These are phyloP conservation scores for Mucor sp. DNA, from an alignment of 371 early-diverging fungal genomes.

Conservation along the genomic window DNA sequence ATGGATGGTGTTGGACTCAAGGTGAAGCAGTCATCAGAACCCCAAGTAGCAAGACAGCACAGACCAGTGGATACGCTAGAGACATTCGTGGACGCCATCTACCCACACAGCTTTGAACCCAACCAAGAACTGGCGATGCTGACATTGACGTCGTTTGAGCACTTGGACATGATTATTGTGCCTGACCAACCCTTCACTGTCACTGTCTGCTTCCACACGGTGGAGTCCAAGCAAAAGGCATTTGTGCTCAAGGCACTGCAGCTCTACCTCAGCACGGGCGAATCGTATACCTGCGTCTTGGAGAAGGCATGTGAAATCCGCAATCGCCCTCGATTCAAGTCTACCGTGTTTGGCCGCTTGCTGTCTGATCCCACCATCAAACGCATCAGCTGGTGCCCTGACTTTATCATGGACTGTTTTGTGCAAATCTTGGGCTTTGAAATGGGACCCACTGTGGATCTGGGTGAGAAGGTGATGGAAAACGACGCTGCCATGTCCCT, in stretches of 20 bases:
- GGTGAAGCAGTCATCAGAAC: background rate
- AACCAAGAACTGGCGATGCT: background rate
- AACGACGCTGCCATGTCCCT: background rate
- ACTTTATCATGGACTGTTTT: slow-evolving; percentile 9
- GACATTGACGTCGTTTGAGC: slow-evolving; percentile 9
- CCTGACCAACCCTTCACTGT: slow-evolving; percentile 7
- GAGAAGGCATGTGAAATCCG: slow-evolving; percentile 22
- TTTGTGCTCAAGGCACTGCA: slow-evolving; percentile 34
- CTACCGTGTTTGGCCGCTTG: slow-evolving; percentile 17
- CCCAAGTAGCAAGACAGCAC: background rate
- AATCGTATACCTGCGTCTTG: slow-evolving; percentile 30
- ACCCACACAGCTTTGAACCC: background rate
- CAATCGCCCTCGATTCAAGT: background rate
- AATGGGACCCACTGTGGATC: slow-evolving; percentile 24
- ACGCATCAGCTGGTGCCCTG: slow-evolving; percentile 32
- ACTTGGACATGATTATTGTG: slow-evolving; percentile 16
- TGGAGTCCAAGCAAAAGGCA: background rate
- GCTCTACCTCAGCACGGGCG: slow-evolving; percentile 26
- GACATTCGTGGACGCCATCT: slow-evolving; percentile 7
- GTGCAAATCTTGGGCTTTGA: slow-evolving; percentile 22
- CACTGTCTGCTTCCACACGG: slow-evolving; percentile 24
- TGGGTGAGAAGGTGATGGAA: slow-evolving; percentile 5
- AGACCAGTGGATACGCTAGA: background rate
- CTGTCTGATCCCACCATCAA: slow-evolving; percentile 28
- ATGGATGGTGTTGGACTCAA: background rate